These are phyloP conservation scores for Salix viminalis DNA, from an alignment of 345 rosid species.

Conservation along the genomic window DNA sequence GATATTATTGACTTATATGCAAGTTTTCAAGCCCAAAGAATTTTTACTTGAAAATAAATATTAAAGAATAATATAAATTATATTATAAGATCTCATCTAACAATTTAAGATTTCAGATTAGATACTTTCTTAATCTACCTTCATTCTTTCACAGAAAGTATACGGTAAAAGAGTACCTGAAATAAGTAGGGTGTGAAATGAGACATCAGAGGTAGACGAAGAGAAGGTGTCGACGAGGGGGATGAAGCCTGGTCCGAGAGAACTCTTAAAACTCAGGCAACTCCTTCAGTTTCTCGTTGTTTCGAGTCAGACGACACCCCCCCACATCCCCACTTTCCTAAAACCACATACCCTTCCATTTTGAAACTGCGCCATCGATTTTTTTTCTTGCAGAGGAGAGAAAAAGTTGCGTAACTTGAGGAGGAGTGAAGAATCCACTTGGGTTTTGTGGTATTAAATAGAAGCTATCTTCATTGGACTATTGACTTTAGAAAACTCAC, in stretches of 20 bases:
- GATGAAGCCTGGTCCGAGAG: conserved; percentile 31
- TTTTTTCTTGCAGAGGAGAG: neutral
- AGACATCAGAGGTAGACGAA: neutral
- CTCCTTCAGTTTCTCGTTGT: neutral
- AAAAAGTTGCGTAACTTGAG: neutral
- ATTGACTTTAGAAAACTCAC: neutral
- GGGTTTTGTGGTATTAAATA: too few species aligned
- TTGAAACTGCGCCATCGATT: neutral
- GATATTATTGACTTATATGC: fast-evolving
- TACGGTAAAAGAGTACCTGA: neutral
- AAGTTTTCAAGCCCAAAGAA: too few species aligned
- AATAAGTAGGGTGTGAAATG: neutral
- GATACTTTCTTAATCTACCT: fast-evolving
- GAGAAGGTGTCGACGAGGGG: conserved; percentile 11
- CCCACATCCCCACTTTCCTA: neutral
- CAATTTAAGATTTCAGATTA: too few species aligned
- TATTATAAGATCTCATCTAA: fast-evolving
- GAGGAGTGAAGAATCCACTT: too few species aligned
- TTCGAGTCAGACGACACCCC: neutral
- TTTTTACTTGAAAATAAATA: fast-evolving
- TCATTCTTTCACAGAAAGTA: too few species aligned
- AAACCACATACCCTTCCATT: neutral
- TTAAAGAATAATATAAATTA: too few species aligned
- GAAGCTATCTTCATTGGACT: too few species aligned
- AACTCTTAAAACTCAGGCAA: neutral